A percentile compares a stretch with the other conserved stretches of the same genome.
phyloP scores from a whole-genome alignment of 495 filamentous ascomycete species.

The Cudoniella acicularis region DNA sequence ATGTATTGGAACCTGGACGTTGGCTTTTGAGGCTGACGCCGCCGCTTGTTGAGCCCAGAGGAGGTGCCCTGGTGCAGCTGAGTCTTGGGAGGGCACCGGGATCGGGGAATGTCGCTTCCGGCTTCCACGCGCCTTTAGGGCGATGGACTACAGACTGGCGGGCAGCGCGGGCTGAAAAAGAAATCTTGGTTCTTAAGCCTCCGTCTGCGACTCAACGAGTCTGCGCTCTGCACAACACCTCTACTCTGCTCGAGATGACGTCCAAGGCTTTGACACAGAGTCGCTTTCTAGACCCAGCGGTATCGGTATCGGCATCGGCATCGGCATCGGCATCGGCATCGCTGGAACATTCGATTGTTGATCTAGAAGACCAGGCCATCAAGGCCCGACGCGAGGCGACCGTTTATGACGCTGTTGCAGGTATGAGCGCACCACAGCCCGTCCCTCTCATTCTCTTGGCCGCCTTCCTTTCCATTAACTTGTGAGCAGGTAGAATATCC shows the following conservation, averaged over 20 bases:
- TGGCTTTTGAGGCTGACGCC: too few species aligned
- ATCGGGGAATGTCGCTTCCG: not conserved
- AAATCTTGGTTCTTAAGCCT: not conserved
- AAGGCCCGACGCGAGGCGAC: conserved; percentile 34
- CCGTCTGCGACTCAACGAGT: too few species aligned
- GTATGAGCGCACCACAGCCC: conserved; percentile 35
- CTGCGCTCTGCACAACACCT: too few species aligned
- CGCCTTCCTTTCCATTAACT: too few species aligned
- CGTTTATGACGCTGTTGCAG: conserved; percentile 79
- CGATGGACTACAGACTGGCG: too few species aligned
- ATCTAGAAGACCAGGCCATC: not conserved
- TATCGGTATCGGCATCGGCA: not conserved
- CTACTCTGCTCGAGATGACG: conserved; percentile 16
- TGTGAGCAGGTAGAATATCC: conserved; percentile 30
- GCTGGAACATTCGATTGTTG: not conserved
- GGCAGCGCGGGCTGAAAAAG: not conserved
- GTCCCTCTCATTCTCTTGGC: not conserved
- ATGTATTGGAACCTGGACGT: too few species aligned
- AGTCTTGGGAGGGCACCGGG: not conserved
- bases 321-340: not conserved
- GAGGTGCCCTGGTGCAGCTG: too few species aligned
- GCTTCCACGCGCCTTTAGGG: not conserved
- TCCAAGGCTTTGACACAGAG: conserved; percentile 11
- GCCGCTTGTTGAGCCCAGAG: too few species aligned
- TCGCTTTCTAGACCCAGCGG: conserved; percentile 1